phyloP scores from a whole-genome alignment of 768 basidiomycete genomes.

The Grammothele lineata region DNA sequence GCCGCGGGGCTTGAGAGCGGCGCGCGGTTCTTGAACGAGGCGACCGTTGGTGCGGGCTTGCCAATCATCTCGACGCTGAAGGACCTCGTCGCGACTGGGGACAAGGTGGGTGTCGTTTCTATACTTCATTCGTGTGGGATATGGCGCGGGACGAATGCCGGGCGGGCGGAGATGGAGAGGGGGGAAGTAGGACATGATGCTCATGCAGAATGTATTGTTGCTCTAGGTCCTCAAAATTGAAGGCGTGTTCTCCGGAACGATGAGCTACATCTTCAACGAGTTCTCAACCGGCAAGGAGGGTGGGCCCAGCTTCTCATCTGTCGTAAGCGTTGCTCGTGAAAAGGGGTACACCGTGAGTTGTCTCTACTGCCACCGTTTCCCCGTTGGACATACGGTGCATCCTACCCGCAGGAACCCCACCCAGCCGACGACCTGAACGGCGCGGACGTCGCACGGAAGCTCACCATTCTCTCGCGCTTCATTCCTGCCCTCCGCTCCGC shows the following conservation, averaged over 20 bases:
- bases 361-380: neutral
- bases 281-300: slow-evolving; percentile 70
- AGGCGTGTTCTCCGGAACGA: slow-evolving; percentile 95
- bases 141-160: neutral
- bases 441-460: slow-evolving; percentile 94
- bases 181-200: too few relatives aligned
- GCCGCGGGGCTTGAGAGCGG: slow-evolving; percentile 52
- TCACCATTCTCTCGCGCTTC: slow-evolving; percentile 89
- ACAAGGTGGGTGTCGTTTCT: slow-evolving; percentile 53
- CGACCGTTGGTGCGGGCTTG: slow-evolving; percentile 93
- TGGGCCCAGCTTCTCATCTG: slow-evolving; percentile 79
- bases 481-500: slow-evolving; percentile 48
- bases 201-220: too few relatives aligned
- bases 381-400: too few relatives aligned
- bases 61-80: slow-evolving; percentile 90
- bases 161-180: neutral
- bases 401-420: slow-evolving; percentile 76
- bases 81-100: slow-evolving; percentile 89
- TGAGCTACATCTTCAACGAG: slow-evolving; percentile 99
- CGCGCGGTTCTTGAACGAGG: slow-evolving; percentile 76
- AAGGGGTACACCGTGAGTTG: slow-evolving; percentile 86
- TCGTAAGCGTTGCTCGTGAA: slow-evolving; percentile 83
- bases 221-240: slow-evolving; percentile 63
- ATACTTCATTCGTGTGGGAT: neutral
- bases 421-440: slow-evolving; percentile 97